phyloP scores from a whole-genome alignment of 345 rosid species.

The Salix brachista region DNA sequence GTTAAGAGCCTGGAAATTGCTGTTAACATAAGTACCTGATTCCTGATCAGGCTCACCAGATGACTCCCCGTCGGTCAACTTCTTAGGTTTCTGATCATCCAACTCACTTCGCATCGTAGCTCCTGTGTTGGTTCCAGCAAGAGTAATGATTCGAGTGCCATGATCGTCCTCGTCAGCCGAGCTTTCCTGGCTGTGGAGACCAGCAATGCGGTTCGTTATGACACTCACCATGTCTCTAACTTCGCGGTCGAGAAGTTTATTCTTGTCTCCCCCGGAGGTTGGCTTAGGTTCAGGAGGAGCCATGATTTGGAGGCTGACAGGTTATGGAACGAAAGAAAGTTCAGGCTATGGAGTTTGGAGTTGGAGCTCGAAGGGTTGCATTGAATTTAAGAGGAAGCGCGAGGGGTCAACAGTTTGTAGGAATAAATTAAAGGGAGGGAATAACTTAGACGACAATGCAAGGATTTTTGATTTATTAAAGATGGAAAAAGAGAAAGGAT shows the following conservation, averaged over 20 bases:
- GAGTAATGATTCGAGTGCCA: constrained; percentile 56
- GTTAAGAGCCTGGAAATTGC: constrained; percentile 86
- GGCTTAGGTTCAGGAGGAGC: constrained; percentile 22
- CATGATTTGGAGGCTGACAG: constrained; percentile 20
- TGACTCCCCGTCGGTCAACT: background rate
- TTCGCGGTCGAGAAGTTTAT: constrained; percentile 29
- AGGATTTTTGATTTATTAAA: constrained; percentile 25
- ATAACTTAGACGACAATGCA: constrained; percentile 38
- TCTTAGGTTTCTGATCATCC: constrained; percentile 28
- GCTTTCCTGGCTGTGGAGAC: constrained; percentile 19
- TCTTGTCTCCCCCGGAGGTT: constrained; percentile 22
- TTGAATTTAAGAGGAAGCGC: background rate
- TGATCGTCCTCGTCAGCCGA: constrained; percentile 34
- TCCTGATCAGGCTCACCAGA: constrained; percentile 35
- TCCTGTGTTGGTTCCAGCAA: constrained; percentile 73
- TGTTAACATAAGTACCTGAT: constrained; percentile 63
- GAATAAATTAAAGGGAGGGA: constrained; percentile 26
- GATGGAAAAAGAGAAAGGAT: constrained; percentile 12
- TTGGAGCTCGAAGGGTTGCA: background rate
- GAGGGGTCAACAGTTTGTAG: background rate
- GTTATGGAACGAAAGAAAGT: background rate
- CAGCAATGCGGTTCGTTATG: constrained; percentile 33
- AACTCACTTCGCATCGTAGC: constrained; percentile 67
- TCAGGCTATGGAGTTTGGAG: background rate
- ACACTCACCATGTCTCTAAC: constrained; percentile 49